Evolutionary conservation across 805 yeast genomes (phyloP).

Genomic region (Pichia cephalocereana): DNA sequence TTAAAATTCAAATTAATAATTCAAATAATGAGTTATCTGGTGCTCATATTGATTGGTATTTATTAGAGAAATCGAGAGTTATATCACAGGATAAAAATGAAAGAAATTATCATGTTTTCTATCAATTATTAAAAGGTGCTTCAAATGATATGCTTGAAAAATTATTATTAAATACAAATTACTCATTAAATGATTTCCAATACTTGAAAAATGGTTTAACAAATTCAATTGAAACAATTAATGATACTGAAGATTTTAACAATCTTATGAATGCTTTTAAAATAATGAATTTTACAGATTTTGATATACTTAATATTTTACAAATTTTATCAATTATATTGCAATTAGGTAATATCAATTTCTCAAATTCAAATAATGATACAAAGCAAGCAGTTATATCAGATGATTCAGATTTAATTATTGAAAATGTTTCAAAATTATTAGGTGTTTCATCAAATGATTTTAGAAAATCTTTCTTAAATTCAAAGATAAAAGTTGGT

Average conservation of each 20-base stretch:
- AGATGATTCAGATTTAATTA: slow-evolving; percentile 36
- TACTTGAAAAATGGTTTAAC: slow-evolving; percentile 51
- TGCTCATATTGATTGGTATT: slow-evolving; percentile 90
- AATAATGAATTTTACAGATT: slow-evolving; percentile 57
- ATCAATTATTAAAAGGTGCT: slow-evolving; percentile 71
- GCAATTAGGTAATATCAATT: slow-evolving; percentile 78
- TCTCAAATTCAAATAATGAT: slow-evolving; percentile 43
- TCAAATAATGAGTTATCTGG: slow-evolving; percentile 61
- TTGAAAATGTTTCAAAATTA: slow-evolving; percentile 45
- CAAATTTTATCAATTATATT: slow-evolving; percentile 65
- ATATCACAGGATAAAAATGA: slow-evolving; percentile 66
- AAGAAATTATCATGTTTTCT: slow-evolving; percentile 89
- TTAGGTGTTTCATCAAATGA: slow-evolving; percentile 49
- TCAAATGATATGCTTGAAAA: slow-evolving; percentile 38
- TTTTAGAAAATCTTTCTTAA: slow-evolving; percentile 51
- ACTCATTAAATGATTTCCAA: slow-evolving; percentile 34
- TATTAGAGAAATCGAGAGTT: slow-evolving; percentile 89
- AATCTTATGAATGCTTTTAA: slow-evolving; percentile 57
- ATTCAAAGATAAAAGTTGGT: slow-evolving; percentile 88
- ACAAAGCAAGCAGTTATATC: slow-evolving; percentile 70
- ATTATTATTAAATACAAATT: slow-evolving; percentile 31
- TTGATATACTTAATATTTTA: slow-evolving; percentile 51
- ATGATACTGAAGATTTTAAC: slow-evolving; percentile 63
- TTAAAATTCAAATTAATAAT: slow-evolving; percentile 56
- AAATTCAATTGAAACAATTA: slow-evolving; percentile 56